phyloP scores from a whole-genome alignment of 164 flowering plant species.

The Magnolia changhungtana region DNA sequence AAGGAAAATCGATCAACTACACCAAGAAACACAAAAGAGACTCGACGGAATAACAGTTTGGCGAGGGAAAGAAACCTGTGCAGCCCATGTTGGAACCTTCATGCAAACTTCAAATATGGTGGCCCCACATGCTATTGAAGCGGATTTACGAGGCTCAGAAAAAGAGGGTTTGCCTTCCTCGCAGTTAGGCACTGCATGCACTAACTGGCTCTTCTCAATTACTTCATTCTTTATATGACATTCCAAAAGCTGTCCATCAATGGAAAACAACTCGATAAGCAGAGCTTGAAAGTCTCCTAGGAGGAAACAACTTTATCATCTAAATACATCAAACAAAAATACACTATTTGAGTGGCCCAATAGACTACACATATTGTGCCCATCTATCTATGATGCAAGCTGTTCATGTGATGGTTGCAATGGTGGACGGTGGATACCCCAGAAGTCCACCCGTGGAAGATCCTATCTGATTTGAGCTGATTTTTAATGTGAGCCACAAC shows the following conservation, averaged over 20 bases:
- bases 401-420: not conserved
- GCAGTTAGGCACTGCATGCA: conserved; percentile 46
- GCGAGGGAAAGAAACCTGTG: conserved; percentile 50
- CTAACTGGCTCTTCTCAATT: conserved; percentile 68
- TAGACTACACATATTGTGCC: not conserved
- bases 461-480: no score
- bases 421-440: no score
- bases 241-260: conserved; percentile 58
- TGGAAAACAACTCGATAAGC: not conserved
- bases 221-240: conserved; percentile 81
- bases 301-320: no score
- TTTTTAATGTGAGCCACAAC: not conserved
- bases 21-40: no score
- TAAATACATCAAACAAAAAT: not conserved
- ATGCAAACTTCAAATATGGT: conserved; percentile 79
- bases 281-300: not conserved
- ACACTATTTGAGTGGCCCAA: not conserved
- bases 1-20: no score
- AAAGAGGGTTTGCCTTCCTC: conserved; percentile 46
- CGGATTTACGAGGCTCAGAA: conserved; percentile 71
- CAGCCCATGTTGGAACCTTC: conserved; percentile 90
- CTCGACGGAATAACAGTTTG: not conserved
- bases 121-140: conserved; percentile 85
- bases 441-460: no score
- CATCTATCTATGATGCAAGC: not conserved